A percentile compares a stretch with the other conserved stretches of the same genome.
Conservation (phyloP, 495 filamentous ascomycete genomes). For the Podospora fimiseda region DNA sequence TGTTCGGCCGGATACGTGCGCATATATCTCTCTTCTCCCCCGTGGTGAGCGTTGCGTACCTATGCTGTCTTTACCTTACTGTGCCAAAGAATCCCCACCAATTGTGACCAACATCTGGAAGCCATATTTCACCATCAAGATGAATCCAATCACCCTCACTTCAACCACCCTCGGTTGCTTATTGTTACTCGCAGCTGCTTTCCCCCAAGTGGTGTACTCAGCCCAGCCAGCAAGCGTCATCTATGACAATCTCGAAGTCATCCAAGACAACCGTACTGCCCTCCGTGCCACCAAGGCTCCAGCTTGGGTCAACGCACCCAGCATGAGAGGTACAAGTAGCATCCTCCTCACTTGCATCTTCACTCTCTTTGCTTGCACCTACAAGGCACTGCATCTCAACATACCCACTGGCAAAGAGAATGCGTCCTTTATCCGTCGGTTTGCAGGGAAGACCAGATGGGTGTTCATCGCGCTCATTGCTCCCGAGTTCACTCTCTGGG, state of each 20-base stretch:
- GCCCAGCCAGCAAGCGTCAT: not conserved
- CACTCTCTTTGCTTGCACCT: conserved; percentile 3
- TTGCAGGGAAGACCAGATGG: conserved; percentile 3
- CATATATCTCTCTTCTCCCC: too few species aligned
- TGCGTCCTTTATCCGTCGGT: not conserved
- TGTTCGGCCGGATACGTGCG: too few species aligned
- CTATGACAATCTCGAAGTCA: not conserved
- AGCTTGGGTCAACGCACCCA: not conserved
- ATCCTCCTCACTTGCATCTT: conserved; percentile 3
- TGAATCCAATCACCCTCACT: too few species aligned
- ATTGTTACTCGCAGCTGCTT: not conserved
- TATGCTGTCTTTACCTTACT: too few species aligned
- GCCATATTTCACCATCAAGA: too few species aligned
- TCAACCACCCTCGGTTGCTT: too few species aligned
- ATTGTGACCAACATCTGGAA: too few species aligned
- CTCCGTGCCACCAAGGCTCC: not conserved
- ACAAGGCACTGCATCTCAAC: conserved; percentile 14
- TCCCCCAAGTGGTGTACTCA: not conserved
- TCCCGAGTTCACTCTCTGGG: conserved; percentile 13
- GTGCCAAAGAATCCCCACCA: too few species aligned
- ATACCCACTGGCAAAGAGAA: conserved; percentile 8
- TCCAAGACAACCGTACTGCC: not conserved
- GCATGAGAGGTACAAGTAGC: not conserved
- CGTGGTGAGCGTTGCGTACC: too few species aligned
- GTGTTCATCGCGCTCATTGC: conserved; percentile 7